A percentile compares a stretch with the other conserved stretches of the same genome.
These are phyloP conservation scores for Naganishia sp. DNA, from an alignment of 1,284 basidiomycete species.

Conservation along the genomic window DNA sequence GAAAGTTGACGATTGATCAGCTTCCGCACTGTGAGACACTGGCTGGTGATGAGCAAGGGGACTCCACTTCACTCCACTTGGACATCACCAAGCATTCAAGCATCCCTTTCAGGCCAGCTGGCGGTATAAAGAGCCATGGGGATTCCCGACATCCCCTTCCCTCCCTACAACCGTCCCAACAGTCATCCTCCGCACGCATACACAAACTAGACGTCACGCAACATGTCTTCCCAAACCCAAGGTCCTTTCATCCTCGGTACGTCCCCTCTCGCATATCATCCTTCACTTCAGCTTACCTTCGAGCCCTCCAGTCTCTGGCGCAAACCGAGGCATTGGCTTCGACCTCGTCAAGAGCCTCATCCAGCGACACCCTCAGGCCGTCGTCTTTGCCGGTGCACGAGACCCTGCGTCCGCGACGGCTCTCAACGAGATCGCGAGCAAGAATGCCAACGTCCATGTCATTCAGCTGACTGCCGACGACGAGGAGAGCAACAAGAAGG, in stretches of 20 bases:
- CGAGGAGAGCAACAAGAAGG: slow-evolving; percentile 30
- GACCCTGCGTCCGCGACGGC: slow-evolving; percentile 30
- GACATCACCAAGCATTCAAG: no score
- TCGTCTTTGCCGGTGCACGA: slow-evolving; percentile 40
- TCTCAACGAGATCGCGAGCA: slow-evolving; percentile 33
- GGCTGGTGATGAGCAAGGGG: background rate
- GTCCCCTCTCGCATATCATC: background rate
- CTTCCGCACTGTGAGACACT: no score
- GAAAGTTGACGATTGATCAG: no score
- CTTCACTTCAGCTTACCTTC: background rate
- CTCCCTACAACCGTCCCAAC: no score
- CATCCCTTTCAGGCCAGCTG: no score
- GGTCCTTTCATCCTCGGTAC: slow-evolving; percentile 5
- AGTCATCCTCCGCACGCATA: no score
- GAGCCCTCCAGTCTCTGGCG: slow-evolving; percentile 33
- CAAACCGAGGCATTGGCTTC: slow-evolving; percentile 37
- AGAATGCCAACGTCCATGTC: slow-evolving; percentile 26
- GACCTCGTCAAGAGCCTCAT: slow-evolving; percentile 34
- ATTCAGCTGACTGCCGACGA: slow-evolving; percentile 33
- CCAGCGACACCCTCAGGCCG: slow-evolving; percentile 13
- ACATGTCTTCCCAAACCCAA: background rate
- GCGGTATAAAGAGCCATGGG: no score
- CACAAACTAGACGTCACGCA: background rate
- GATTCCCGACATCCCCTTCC: no score
- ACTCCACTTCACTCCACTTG: no score